Percentiles rank a stretch among this genome's conserved stretches.
These are phyloP conservation scores for Fimicolochytrium jonesii DNA, from an alignment of 192 early-diverging fungal species.

Conservation along the genomic window DNA sequence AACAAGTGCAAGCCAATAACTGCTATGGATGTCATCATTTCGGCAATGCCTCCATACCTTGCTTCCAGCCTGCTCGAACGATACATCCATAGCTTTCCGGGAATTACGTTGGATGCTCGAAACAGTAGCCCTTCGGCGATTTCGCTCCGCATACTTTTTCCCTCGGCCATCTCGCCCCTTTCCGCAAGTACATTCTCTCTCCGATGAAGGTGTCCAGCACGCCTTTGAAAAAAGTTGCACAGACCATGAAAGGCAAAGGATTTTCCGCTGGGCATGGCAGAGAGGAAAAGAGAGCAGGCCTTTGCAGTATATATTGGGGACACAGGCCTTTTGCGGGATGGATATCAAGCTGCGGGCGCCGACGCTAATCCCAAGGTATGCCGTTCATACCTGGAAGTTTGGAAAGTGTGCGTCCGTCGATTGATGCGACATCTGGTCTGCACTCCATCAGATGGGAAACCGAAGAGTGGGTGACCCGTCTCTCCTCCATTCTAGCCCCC, in stretches of 20 bases:
- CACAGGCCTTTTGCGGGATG: conserved; percentile 78
- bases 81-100: background rate
- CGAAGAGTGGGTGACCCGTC: conserved; percentile 79
- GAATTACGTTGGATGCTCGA: conserved; percentile 31
- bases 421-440: background rate
- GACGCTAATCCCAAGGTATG: conserved; percentile 74
- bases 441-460: conserved; percentile 70
- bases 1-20: no score
- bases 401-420: background rate
- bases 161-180: background rate
- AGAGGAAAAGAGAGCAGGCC: conserved; percentile 57
- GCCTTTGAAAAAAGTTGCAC: background rate
- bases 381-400: background rate
- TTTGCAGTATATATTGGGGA: conserved; percentile 89
- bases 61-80: conserved; percentile 5
- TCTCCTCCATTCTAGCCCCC: conserved; percentile 46
- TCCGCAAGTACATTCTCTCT: background rate
- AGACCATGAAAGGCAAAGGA: background rate
- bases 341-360: conserved; percentile 68
- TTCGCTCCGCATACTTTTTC: conserved; percentile 3
- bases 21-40: no score
- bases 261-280: conserved; percentile 19
- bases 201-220: background rate
- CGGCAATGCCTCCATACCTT: no score
- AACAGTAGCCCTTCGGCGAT: background rate